These are phyloP conservation scores for Orbilia javanica DNA, from an alignment of 2,329 filamentous ascomycete genomes.

Conservation along the genomic window DNA sequence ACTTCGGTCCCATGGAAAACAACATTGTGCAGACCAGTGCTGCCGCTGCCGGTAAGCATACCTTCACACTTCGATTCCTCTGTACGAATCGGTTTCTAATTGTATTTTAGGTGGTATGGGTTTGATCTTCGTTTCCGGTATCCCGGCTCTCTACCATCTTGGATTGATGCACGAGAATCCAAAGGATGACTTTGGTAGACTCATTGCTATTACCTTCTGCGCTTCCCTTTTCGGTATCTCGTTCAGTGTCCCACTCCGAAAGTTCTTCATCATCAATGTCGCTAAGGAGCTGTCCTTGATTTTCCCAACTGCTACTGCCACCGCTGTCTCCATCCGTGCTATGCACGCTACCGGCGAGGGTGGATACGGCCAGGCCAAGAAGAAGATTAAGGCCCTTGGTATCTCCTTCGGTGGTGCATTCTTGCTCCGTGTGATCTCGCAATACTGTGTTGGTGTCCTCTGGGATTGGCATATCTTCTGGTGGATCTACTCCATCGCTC, in stretches of 20 bases:
- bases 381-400: conserved; percentile 72
- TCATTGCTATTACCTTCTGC: conserved; percentile 74
- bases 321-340: conserved; percentile 73
- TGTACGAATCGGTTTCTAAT: background rate
- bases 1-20: conserved; percentile 74
- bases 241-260: conserved; percentile 67
- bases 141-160: conserved; percentile 74
- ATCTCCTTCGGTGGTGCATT: conserved; percentile 70
- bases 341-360: conserved; percentile 70
- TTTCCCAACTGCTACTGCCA: conserved; percentile 73
- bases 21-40: conserved; percentile 74
- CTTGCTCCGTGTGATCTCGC: conserved; percentile 70
- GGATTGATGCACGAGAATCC: conserved; percentile 69
- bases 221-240: conserved; percentile 73
- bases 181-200: conserved; percentile 71
- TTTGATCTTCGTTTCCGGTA: conserved; percentile 72
- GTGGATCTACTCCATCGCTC: conserved; percentile 55
- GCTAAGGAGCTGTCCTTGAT: conserved; percentile 73
- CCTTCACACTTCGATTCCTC: background rate
- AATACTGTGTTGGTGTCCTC: conserved; percentile 73
- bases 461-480: conserved; percentile 69
- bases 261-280: conserved; percentile 77
- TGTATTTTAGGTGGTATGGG: conserved; percentile 67
- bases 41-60: conserved; percentile 68
- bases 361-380: conserved; percentile 67